Evolutionary conservation across 2,329 filamentous ascomycete genomes (phyloP).

Genomic region (Dactylellina haptotyla): DNA sequence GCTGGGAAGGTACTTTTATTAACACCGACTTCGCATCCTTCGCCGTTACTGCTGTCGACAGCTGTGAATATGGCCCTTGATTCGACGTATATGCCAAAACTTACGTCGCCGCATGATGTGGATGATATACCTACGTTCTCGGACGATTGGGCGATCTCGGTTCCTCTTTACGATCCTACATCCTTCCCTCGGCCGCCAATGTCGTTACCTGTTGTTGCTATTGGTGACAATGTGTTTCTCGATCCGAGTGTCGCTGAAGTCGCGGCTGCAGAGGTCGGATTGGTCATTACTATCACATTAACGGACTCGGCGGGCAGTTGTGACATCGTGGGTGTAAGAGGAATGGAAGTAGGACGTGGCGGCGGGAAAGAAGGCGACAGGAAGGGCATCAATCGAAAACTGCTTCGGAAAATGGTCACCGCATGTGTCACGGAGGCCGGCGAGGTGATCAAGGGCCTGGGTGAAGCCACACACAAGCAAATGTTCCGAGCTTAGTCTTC

Average conservation of each 20-base stretch:
- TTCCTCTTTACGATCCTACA: slow-evolving; percentile 72
- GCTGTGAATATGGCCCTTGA: slow-evolving; percentile 94
- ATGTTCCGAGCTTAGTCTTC: slow-evolving; percentile 44
- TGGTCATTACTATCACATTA: slow-evolving; percentile 80
- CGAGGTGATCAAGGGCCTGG: slow-evolving; percentile 38
- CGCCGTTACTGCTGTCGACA: slow-evolving; percentile 86
- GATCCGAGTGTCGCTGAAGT: slow-evolving; percentile 92
- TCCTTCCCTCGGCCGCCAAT: slow-evolving; percentile 75
- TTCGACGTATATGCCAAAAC: slow-evolving; percentile 80
- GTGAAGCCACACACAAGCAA: slow-evolving; percentile 33
- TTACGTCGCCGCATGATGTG: slow-evolving; percentile 91
- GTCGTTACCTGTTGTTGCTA: slow-evolving; percentile 86
- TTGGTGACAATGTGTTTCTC: slow-evolving; percentile 90
- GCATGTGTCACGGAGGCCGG: slow-evolving; percentile 33
- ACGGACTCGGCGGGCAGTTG: slow-evolving; percentile 32
- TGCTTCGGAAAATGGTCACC: slow-evolving; percentile 42
- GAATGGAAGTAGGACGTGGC: slow-evolving; percentile 51
- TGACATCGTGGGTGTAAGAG: slow-evolving; percentile 45
- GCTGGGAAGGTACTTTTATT: slow-evolving; percentile 80
- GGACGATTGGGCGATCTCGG: slow-evolving; percentile 92
- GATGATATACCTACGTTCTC: slow-evolving; percentile 85
- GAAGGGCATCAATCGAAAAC: slow-evolving; percentile 40
- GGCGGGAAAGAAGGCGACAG: slow-evolving; percentile 45
- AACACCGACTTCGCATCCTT: slow-evolving; percentile 89
- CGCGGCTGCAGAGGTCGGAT: slow-evolving; percentile 86